A percentile compares a stretch with the other conserved stretches of the same genome.
These are phyloP conservation scores for Metschnikowia koreensis DNA, from an alignment of 805 yeast genomes.

Conservation along the genomic window DNA sequence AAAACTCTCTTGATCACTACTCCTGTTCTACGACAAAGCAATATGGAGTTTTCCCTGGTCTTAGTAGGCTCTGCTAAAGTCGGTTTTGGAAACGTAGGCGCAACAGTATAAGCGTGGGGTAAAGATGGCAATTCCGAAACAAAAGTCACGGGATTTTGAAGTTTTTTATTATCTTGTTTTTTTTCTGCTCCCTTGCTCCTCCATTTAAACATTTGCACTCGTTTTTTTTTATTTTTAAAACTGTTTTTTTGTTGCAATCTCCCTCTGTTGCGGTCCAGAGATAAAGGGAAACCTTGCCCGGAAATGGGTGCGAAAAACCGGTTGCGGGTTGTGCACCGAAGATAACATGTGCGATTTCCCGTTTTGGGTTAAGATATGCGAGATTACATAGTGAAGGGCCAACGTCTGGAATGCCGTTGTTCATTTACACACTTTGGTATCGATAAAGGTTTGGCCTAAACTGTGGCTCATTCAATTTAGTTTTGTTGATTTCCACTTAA, in stretches of 20 bases:
- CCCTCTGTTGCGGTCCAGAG: background rate
- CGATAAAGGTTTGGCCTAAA: too few relatives aligned
- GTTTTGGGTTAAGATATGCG: constrained; percentile 1
- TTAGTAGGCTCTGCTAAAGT: background rate
- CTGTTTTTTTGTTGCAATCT: background rate
- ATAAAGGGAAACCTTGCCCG: constrained; percentile 9
- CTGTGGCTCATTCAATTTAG: too few relatives aligned
- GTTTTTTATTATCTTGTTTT: background rate
- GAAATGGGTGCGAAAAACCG: constrained; percentile 13
- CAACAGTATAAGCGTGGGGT: background rate
- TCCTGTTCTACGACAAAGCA: constrained; percentile 4
- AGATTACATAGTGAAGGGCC: background rate
- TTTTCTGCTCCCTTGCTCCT: constrained; percentile 1
- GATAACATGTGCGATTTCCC: background rate
- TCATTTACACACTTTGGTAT: too few relatives aligned
- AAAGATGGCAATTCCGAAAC: background rate
- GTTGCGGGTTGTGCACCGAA: constrained; percentile 4
- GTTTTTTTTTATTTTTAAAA: background rate
- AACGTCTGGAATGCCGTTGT: too few relatives aligned
- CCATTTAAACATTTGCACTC: constrained; percentile 5
- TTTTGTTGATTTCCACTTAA: too few relatives aligned
- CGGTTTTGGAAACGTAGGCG: background rate
- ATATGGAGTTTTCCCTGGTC: constrained; percentile 7
- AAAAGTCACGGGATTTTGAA: background rate
- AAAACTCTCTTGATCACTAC: background rate